phyloP scores from a whole-genome alignment of 768 basidiomycete genomes.

The Suillus luteus region DNA sequence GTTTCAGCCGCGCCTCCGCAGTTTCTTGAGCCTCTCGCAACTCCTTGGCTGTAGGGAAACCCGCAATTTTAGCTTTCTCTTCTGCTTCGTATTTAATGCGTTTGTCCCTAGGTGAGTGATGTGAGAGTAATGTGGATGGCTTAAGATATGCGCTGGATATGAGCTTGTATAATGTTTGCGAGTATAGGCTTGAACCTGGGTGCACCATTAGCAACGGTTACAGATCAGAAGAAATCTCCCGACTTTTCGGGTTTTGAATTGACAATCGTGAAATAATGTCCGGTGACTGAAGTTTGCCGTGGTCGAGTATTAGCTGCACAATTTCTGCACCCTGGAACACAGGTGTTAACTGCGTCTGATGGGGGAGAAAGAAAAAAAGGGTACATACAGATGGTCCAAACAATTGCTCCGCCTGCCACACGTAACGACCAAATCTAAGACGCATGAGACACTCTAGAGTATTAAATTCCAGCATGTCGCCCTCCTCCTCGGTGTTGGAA shows the following conservation, averaged over 20 bases:
- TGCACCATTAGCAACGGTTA: slow-evolving; percentile 21
- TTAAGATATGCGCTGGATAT: slow-evolving; percentile 76
- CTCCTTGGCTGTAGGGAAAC: slow-evolving; percentile 82
- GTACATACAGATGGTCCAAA: slow-evolving; percentile 69
- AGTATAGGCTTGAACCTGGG: slow-evolving; percentile 46
- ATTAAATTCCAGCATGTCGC: slow-evolving; percentile 81
- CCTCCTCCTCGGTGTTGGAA: slow-evolving; percentile 66
- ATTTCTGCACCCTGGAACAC: slow-evolving; percentile 70
- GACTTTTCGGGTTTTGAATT: slow-evolving; percentile 60
- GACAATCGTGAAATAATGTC: slow-evolving; percentile 63
- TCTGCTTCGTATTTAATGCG: slow-evolving; percentile 79
- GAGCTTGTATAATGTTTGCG: slow-evolving; percentile 66
- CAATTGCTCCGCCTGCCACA: slow-evolving; percentile 69
- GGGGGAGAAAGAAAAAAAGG: background rate
- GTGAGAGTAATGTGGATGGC: slow-evolving; percentile 75
- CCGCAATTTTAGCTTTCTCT: slow-evolving; percentile 69
- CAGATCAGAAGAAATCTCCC: slow-evolving; percentile 21
- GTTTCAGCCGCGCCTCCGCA: slow-evolving; percentile 61
- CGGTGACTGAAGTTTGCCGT: slow-evolving; percentile 81
- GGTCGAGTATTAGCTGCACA: slow-evolving; percentile 73
- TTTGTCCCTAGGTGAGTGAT: slow-evolving; percentile 79
- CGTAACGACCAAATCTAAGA: slow-evolving; percentile 80
- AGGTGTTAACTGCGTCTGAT: background rate
- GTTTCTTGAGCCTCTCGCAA: slow-evolving; percentile 69
- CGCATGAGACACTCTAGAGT: slow-evolving; percentile 80